A percentile compares a stretch with the other conserved stretches of the same genome.
These are phyloP conservation scores for Sambucus nigra DNA, from an alignment of 129 eudicot genomes.

Conservation along the genomic window DNA sequence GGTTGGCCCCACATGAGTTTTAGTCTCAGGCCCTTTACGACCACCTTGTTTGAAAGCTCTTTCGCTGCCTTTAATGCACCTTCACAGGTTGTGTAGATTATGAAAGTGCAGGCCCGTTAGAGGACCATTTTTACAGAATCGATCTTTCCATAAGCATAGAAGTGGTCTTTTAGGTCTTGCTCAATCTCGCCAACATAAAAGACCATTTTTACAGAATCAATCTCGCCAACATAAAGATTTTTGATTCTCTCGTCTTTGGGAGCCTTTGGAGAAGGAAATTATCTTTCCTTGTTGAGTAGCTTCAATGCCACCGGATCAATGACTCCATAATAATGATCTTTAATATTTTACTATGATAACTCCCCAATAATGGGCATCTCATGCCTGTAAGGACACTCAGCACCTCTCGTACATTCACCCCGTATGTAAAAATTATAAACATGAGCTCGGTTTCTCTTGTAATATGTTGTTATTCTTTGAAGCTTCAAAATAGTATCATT, in stretches of 20 bases:
- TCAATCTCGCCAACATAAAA: slow-evolving; percentile 75
- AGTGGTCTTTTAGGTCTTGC: slow-evolving; percentile 80
- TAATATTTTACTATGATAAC: slow-evolving; percentile 83
- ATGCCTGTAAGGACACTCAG: slow-evolving; percentile 97
- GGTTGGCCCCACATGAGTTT: slow-evolving; percentile 97
- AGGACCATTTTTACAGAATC: slow-evolving; percentile 76
- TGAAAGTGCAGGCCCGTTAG: slow-evolving; percentile 84
- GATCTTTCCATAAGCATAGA: slow-evolving; percentile 90
- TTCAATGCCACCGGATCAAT: slow-evolving; percentile 94
- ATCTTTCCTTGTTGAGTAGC: slow-evolving; percentile 91
- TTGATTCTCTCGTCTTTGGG: slow-evolving; percentile 89
- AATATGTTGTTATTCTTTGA: slow-evolving; percentile 88
- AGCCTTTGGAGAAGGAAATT: slow-evolving; percentile 78
- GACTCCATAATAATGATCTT: slow-evolving; percentile 93
- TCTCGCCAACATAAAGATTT: slow-evolving; percentile 86
- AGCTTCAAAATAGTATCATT: slow-evolving; percentile 90
- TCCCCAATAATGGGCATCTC: slow-evolving; percentile 98
- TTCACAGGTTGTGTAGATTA: slow-evolving; percentile 91
- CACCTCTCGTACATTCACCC: slow-evolving; percentile 98
- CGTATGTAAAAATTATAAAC: slow-evolving; percentile 85
- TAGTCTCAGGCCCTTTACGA: slow-evolving; percentile 65
- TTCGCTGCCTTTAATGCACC: slow-evolving; percentile 90
- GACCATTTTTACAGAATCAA: too few species aligned
- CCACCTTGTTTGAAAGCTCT: slow-evolving; percentile 84
- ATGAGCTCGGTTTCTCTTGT: slow-evolving; percentile 92